Percentiles rank a stretch among this genome's conserved stretches.
Conservation (phyloP, 2,329 filamentous ascomycete genomes). For the Xenosphaeropsis pyriputrescens region DNA sequence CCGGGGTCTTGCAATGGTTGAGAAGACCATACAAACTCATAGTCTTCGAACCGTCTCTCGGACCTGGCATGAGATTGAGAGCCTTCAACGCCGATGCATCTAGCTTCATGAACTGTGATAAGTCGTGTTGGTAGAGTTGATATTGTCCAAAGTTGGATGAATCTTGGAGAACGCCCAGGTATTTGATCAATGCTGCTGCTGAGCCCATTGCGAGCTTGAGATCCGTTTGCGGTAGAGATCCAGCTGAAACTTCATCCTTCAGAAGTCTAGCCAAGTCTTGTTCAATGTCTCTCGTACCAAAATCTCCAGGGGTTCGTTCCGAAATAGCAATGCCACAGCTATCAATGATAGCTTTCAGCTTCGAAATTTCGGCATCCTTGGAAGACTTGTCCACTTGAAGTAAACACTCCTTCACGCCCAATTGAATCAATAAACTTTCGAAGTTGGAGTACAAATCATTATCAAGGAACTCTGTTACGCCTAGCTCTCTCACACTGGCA, state of each 20-base stretch:
- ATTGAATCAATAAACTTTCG: conserved; percentile 87
- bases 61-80: conserved; percentile 92
- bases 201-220: conserved; percentile 93
- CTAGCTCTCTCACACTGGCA: conserved; percentile 86
- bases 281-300: conserved; percentile 83
- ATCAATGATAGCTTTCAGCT: conserved; percentile 78
- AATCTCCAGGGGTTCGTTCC: conserved; percentile 63
- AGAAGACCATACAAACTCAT: conserved; percentile 93
- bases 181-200: conserved; percentile 86
- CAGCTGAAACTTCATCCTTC: conserved; percentile 69
- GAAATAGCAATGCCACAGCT: conserved; percentile 85
- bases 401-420: conserved; percentile 88
- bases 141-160: conserved; percentile 94
- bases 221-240: conserved; percentile 75
- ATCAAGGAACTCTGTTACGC: conserved; percentile 96
- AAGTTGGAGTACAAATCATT: conserved; percentile 98
- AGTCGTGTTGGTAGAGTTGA: conserved; percentile 90
- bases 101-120: conserved; percentile 96
- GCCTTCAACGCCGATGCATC: conserved; percentile 90
- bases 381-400: conserved; percentile 65
- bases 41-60: conserved; percentile 84
- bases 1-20: conserved; percentile 94
- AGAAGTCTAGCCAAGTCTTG: conserved; percentile 81
- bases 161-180: conserved; percentile 80
- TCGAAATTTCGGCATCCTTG: conserved; percentile 79